phyloP scores from a whole-genome alignment of 331 rosid species.

The Quercus phellos region DNA sequence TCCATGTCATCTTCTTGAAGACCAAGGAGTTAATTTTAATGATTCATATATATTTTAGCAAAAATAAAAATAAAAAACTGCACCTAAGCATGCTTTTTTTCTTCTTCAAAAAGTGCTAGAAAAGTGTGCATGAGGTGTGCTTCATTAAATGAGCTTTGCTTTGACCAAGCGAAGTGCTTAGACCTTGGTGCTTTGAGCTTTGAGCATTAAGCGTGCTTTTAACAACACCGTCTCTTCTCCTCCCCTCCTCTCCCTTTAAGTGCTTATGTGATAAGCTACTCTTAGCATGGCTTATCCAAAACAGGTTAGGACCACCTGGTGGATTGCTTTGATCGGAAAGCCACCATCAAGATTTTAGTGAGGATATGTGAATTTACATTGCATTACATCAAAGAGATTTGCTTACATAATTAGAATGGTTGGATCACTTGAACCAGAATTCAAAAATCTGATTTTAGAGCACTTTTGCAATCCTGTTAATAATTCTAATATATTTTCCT shows the following conservation, averaged over 20 bases:
- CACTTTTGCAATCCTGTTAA: not conserved
- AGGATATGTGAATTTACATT: not conserved
- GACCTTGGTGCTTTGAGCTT: no score
- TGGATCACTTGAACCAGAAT: not conserved
- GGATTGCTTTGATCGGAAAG: not conserved
- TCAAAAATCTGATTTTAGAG: not conserved
- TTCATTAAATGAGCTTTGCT: no score
- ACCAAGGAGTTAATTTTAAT: no score
- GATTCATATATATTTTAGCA: no score
- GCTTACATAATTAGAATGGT: not conserved
- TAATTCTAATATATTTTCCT: not conserved
- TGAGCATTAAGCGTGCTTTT: no score
- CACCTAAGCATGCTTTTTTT: no score
- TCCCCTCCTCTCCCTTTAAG: not conserved
- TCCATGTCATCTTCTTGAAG: no score
- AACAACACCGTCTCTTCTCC: no score
- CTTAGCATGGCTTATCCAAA: not conserved
- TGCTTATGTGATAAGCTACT: not conserved
- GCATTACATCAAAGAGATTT: not conserved
- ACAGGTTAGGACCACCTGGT: not conserved
- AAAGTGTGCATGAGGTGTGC: no score
- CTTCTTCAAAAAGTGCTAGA: no score
- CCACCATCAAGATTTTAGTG: not conserved
- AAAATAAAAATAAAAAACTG: no score
- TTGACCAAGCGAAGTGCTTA: no score